Base-by-base conservation (phyloP, 768 basidiomycete species). In the Kwoniella sp. region DNA sequence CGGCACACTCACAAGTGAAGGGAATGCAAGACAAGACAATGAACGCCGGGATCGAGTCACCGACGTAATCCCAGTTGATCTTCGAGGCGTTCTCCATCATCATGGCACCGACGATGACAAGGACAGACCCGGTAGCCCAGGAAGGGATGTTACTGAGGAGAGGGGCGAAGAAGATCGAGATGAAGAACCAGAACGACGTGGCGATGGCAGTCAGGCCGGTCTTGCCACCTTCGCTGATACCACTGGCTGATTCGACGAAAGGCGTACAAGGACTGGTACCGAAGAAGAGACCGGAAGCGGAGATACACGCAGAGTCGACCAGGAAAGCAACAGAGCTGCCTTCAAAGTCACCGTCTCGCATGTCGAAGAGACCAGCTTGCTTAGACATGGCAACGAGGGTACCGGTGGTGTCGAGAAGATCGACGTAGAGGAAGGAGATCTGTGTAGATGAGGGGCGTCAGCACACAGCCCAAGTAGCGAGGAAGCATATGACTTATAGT, bases 351-450 rank as follows among this genome's bases (percentile, higher is more conserved):
- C 91, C 83, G 26, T 91, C 92, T 15, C 90, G 86, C 0, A 88
- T 88, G 74, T 92, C 88, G 53, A 90, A 90, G 1, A 93, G 85
- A n/a, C 90, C 90, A 5, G 91, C 90, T 68, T 92, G 92, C 78
- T 90, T 91, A 58, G 90, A 90, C 91, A 93, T 92, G 41, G 91
- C 89, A 77, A 92, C 92, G 3, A 93, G 83, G 9, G 91, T 92
- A 74, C 91, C 89, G 60, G 83, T 84, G 29, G 82, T 84, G 63
- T 84, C 82, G 79, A 61, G 85, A 68, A 92, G 90, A 80, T 91
- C 90, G 71, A 93, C 91, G 77, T 92, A 93, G 60, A 93, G 86
- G 86, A 93, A 91, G 15, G 91, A 93, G 76, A 91, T 82, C 28
- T 75, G 59, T n/a, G n/a, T n/a, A n/a, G n/a, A n/a, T n/a, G 28